Base-by-base conservation (phyloP, 1,284 basidiomycete species). In the Leccinum idahoense region DNA sequence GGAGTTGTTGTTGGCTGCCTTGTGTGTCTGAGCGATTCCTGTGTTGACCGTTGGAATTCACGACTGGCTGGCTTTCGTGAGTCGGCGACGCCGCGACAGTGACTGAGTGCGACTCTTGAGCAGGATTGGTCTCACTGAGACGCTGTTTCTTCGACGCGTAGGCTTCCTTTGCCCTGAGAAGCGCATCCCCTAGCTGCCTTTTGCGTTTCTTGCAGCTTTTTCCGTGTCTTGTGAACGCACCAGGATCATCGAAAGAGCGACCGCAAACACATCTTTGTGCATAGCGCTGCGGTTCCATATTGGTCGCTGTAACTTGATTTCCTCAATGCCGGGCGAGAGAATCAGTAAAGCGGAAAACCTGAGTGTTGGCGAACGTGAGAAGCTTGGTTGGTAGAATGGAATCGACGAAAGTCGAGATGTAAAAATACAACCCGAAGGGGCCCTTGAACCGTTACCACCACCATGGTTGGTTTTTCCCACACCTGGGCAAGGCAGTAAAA, bases 191-290 rank as follows among this genome's bases (percentile, higher is more conserved):
- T 18, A 56, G 55, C 32, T 56, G 55, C 55, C 32, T 56, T 56
- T 56, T 56, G 55, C 32, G 23, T 10, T 56, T 56, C 55, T 56
- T 56, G 32, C 55, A 56, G 32, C 55, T 56, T 56, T 56, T 56
- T 56, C 55, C 32, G 20, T 56, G 55, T 5, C 32, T 37, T 56
- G 32, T 56, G 32, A 56, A 56, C 29, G 11, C 55, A 56, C 32
- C n/a, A 18, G 26, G 55, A 35, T 56, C 55, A 37, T 56, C n/a
- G 55, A 56, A 56, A 20, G 10, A 37, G 29, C n/a, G 32, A 56
- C 55, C 32, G 15, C 55, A 56, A 56, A 57, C 32, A 20, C 55
- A 57, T 5, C 29, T 37, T 14, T 57, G 29, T 57, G 55, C 12
- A 57, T 57, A 32, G 32, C 8, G 20, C 5, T 57, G 26, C 18